Evolutionary conservation across 768 basidiomycete genomes (phyloP).

Genomic region (Leccinum sublutescens): DNA sequence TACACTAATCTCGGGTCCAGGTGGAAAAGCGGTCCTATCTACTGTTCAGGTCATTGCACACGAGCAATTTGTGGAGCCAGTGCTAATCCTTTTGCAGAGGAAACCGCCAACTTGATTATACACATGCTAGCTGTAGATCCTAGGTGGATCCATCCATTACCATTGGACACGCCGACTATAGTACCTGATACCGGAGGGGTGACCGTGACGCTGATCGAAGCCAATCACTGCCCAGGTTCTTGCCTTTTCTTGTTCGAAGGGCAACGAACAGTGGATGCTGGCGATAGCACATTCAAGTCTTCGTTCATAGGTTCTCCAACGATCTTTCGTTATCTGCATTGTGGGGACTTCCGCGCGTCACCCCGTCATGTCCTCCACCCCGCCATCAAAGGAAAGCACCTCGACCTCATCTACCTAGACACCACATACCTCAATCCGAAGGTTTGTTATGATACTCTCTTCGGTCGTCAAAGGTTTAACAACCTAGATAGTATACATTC

Average conservation of each 20-base stretch:
- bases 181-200: slow-evolving; percentile 86
- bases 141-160: slow-evolving; percentile 86
- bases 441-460: slow-evolving; percentile 34
- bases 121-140: slow-evolving; percentile 89
- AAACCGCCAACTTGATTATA: slow-evolving; percentile 87
- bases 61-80: background rate
- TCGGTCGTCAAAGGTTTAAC: slow-evolving; percentile 3
- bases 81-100: slow-evolving; percentile 38
- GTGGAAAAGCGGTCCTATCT: slow-evolving; percentile 93
- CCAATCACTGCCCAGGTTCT: slow-evolving; percentile 98
- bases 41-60: slow-evolving; percentile 66
- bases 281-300: slow-evolving; percentile 76
- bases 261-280: slow-evolving; percentile 82
- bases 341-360: slow-evolving; percentile 91
- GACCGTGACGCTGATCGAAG: slow-evolving; percentile 90
- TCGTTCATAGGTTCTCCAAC: slow-evolving; percentile 65
- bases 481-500: slow-evolving; percentile 71
- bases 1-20: slow-evolving; percentile 87
- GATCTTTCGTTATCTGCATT: slow-evolving; percentile 88
- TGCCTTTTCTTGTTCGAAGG: slow-evolving; percentile 95
- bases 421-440: slow-evolving; percentile 94
- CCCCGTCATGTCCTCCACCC: slow-evolving; percentile 87
- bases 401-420: slow-evolving; percentile 91
- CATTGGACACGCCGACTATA: slow-evolving; percentile 70
- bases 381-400: slow-evolving; percentile 70